Conservation (phyloP, 1,139 yeast genomes). For the Sugiyamaella japonica region DNA sequence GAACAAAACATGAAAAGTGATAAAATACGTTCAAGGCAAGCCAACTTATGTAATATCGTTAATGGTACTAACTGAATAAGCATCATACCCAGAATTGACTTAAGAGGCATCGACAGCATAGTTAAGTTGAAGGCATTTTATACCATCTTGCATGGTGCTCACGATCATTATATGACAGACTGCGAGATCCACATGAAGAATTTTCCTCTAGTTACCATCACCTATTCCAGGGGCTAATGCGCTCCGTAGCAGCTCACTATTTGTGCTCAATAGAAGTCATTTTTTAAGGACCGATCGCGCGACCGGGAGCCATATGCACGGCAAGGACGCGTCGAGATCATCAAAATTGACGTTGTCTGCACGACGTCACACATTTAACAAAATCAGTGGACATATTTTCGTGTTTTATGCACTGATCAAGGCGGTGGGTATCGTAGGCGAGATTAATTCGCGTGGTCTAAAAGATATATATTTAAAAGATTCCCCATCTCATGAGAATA, state of each 20-base stretch:
- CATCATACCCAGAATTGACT: background rate
- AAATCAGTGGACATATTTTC: background rate
- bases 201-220: background rate
- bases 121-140: too few relatives aligned
- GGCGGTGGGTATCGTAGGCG: slow-evolving; percentile 3
- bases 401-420: slow-evolving; percentile 10
- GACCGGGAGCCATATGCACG: slow-evolving; percentile 5
- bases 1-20: background rate
- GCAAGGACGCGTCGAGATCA: slow-evolving; percentile 13
- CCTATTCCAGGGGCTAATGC: background rate
- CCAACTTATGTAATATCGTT: background rate
- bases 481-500: background rate
- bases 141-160: background rate
- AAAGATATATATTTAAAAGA: slow-evolving; percentile 2
- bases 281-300: background rate
- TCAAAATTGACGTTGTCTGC: slow-evolving; percentile 12
- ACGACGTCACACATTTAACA: slow-evolving; percentile 6
- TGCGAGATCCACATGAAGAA: background rate
- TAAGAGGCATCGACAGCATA: too few relatives aligned
- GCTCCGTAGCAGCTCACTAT: background rate
- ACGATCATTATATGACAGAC: background rate
- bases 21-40: background rate
- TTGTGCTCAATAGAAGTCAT: background rate
- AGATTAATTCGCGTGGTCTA: slow-evolving; percentile 3
- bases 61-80: background rate